Conservation (phyloP, 2,329 filamentous ascomycete species). For the Cladosporium sp. region DNA sequence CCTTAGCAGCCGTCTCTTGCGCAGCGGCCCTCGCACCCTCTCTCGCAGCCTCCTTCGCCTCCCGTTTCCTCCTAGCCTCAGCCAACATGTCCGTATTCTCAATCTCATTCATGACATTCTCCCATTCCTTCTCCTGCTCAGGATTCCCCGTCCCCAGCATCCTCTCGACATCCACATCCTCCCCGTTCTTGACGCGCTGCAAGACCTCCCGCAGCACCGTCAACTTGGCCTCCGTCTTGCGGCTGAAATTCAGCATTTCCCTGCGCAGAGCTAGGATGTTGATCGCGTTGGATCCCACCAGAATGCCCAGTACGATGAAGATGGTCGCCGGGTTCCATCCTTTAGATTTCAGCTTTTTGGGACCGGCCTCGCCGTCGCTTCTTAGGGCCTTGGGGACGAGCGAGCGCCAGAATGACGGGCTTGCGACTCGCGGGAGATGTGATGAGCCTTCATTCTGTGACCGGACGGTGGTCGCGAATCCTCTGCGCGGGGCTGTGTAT, state of each 20-base stretch:
- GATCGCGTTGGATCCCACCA: constrained; percentile 95
- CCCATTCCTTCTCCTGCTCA: constrained; percentile 78
- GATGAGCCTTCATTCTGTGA: constrained; percentile 16
- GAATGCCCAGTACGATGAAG: constrained; percentile 63
- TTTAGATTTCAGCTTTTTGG: constrained; percentile 20
- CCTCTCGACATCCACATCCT: constrained; percentile 81
- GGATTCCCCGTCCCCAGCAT: constrained; percentile 73
- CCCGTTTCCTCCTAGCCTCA: constrained; percentile 27
- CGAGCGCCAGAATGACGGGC: constrained; percentile 33
- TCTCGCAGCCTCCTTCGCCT: constrained; percentile 23
- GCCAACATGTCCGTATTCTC: constrained; percentile 29
- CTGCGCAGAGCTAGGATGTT: constrained; percentile 81
- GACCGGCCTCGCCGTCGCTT: constrained; percentile 9
- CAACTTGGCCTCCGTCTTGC: constrained; percentile 76
- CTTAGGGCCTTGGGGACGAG: constrained; percentile 32
- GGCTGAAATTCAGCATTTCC: constrained; percentile 66
- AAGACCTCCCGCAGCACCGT: constrained; percentile 70
- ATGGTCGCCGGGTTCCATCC: constrained; percentile 56
- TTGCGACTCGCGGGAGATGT: constrained; percentile 31
- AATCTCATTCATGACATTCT: constrained; percentile 60
- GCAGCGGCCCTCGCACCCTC: constrained; percentile 17
- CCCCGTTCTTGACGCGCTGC: constrained; percentile 64
- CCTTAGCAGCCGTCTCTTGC: constrained; percentile 16
- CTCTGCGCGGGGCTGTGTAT: not conserved
- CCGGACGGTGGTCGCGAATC: constrained; percentile 7